Conservation (phyloP, 2,329 filamentous ascomycete genomes). For the Elsinoe australis region DNA sequence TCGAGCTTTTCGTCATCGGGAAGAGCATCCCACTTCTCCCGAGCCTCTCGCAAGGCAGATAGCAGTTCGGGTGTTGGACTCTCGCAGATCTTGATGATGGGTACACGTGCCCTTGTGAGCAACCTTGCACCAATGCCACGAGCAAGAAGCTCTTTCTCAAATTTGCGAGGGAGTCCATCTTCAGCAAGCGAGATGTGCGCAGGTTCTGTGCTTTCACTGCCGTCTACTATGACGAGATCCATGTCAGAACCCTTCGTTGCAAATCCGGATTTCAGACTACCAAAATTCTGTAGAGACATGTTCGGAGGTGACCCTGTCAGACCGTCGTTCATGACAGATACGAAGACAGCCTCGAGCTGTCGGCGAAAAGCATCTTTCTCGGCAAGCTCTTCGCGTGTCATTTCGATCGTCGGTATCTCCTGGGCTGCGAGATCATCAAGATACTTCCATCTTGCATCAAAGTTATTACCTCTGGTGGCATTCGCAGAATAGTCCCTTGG, state of each 20-base stretch:
- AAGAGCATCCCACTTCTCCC: slow-evolving; percentile 62
- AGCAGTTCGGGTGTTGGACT: slow-evolving; percentile 56
- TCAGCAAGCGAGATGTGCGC: slow-evolving; percentile 38
- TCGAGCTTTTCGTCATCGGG: slow-evolving; percentile 36
- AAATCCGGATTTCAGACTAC: slow-evolving; percentile 76
- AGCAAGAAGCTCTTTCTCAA: slow-evolving; percentile 68
- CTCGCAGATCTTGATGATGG: slow-evolving; percentile 81
- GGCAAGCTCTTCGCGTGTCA: slow-evolving; percentile 54
- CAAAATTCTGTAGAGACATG: slow-evolving; percentile 69
- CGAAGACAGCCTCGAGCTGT: slow-evolving; percentile 58
- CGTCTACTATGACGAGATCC: slow-evolving; percentile 67
- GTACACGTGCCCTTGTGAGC: slow-evolving; percentile 69
- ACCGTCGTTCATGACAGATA: slow-evolving; percentile 42
- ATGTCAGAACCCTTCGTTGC: slow-evolving; percentile 83
- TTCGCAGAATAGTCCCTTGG: slow-evolving; percentile 18
- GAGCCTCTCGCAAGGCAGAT: slow-evolving; percentile 54
- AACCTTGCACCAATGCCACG: slow-evolving; percentile 67
- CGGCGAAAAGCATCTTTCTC: slow-evolving; percentile 65
- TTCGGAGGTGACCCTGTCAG: slow-evolving; percentile 40
- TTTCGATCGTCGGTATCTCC: slow-evolving; percentile 54
- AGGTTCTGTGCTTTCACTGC: slow-evolving; percentile 21
- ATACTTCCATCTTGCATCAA: slow-evolving; percentile 34
- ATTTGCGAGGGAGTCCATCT: slow-evolving; percentile 57
- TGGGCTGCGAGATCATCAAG: slow-evolving; percentile 37
- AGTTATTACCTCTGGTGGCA: slow-evolving; percentile 20